Percentiles rank a stretch among this genome's conserved stretches.
These are phyloP conservation scores for Aureobasidium sp. DNA, from an alignment of 2,329 filamentous ascomycete species.

Conservation along the genomic window DNA sequence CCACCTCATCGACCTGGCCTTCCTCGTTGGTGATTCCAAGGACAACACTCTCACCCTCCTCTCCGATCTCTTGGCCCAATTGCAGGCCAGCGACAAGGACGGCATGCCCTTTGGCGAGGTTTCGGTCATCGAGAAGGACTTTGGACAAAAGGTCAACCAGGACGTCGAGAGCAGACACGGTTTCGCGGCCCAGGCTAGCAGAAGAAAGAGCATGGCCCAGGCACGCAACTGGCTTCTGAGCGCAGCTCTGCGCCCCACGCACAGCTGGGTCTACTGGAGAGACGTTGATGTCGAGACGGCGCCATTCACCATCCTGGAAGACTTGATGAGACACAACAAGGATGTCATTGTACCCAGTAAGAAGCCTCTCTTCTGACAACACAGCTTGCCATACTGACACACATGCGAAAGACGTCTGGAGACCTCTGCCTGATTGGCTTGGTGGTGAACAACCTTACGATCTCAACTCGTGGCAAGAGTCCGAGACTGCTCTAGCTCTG, in stretches of 20 bases:
- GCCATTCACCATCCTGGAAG: slow-evolving; percentile 91
- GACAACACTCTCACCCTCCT: slow-evolving; percentile 76
- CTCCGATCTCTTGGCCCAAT: slow-evolving; percentile 61
- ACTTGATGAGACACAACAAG: slow-evolving; percentile 97
- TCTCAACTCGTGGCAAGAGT: slow-evolving; percentile 98
- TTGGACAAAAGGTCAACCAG: slow-evolving; percentile 94
- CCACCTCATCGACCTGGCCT: slow-evolving; percentile 90
- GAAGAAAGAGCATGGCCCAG: slow-evolving; percentile 95
- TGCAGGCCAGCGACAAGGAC: slow-evolving; percentile 72
- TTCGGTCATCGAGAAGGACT: slow-evolving; percentile 96
- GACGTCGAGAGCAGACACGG: slow-evolving; percentile 96
- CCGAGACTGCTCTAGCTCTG: slow-evolving; percentile 85
- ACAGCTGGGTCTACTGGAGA: slow-evolving; percentile 99
- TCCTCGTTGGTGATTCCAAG: slow-evolving; percentile 94
- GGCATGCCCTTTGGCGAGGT: slow-evolving; percentile 88
- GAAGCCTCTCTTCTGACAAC: slow-evolving; percentile 34
- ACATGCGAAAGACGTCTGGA: slow-evolving; percentile 66
- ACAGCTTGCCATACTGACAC: slow-evolving; percentile 35
- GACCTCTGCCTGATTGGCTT: slow-evolving; percentile 96
- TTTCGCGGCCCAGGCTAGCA: slow-evolving; percentile 87
- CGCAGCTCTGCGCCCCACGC: slow-evolving; percentile 83
- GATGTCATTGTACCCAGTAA: slow-evolving; percentile 96
- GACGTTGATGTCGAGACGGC: slow-evolving; percentile 98
- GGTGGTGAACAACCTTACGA: slow-evolving; percentile 98
- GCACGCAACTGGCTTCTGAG: slow-evolving; percentile 95